Evolutionary conservation across 352 stramenopile species (phyloP).

Genomic region (Globisporangium nunn): DNA sequence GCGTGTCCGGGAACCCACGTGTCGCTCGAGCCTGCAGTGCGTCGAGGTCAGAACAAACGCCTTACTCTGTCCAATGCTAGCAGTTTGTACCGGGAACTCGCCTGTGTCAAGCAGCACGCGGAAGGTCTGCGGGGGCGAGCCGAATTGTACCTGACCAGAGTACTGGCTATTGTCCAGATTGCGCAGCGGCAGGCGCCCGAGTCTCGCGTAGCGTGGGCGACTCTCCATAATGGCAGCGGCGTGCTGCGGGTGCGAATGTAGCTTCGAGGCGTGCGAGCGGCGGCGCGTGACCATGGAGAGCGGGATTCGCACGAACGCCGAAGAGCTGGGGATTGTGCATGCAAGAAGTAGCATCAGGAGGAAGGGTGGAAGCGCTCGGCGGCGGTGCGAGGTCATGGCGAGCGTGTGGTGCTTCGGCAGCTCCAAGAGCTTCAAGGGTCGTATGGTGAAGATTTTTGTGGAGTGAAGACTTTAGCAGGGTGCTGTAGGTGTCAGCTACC

Average conservation of each 20-base stretch:
- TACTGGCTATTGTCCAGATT: conserved; percentile 26
- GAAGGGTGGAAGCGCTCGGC: not conserved
- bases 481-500: too few relatives aligned
- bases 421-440: too few relatives aligned
- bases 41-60: too few relatives aligned
- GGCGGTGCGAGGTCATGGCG: not conserved
- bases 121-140: conserved; percentile 30
- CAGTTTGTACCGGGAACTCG: not conserved
- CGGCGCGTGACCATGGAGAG: conserved; percentile 2
- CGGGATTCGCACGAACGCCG: conserved; percentile 10
- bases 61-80: too few relatives aligned
- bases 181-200: conserved; percentile 15
- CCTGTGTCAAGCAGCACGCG: conserved; percentile 26
- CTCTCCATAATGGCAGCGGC: conserved; percentile 6
- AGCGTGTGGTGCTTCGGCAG: not conserved
- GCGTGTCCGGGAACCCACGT: conserved; percentile 20
- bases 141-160: conserved; percentile 17
- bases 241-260: not conserved
- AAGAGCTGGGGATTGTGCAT: not conserved
- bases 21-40: conserved; percentile 25
- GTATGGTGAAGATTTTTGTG: too few relatives aligned
- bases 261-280: not conserved
- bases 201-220: not conserved
- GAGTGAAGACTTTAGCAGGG: too few relatives aligned
- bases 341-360: not conserved